Percentiles rank a stretch among this genome's conserved stretches.
These are phyloP conservation scores for Cytospora leucostoma DNA, from an alignment of 2,329 filamentous ascomycete genomes.

Conservation along the genomic window DNA sequence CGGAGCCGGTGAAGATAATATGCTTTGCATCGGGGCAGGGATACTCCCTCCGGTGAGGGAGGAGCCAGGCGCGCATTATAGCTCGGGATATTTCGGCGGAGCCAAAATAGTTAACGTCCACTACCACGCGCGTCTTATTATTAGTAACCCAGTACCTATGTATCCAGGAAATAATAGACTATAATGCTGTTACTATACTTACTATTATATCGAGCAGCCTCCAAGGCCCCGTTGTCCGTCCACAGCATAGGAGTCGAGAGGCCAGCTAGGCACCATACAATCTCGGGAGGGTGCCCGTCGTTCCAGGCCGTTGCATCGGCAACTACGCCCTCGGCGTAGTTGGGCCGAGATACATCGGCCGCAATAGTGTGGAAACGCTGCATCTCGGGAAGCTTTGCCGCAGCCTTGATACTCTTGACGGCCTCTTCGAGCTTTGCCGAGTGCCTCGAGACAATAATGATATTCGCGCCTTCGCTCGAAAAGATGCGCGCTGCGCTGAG, in stretches of 20 bases:
- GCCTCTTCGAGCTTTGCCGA: slow-evolving; percentile 72
- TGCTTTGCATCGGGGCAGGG: slow-evolving; percentile 47
- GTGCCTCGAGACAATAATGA: slow-evolving; percentile 83
- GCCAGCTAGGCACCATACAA: slow-evolving; percentile 69
- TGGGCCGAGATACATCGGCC: slow-evolving; percentile 61
- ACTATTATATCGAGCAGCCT: slow-evolving; percentile 9
- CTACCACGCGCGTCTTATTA: slow-evolving; percentile 40
- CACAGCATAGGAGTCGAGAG: slow-evolving; percentile 55
- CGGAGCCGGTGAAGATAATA: slow-evolving; percentile 68
- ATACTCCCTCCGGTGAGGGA: too few relatives aligned
- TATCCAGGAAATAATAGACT: slow-evolving; percentile 30
- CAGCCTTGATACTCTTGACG: slow-evolving; percentile 40
- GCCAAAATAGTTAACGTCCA: not conserved
- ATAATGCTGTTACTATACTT: too few relatives aligned
- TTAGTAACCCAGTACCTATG: slow-evolving; percentile 44
- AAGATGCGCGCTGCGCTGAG: slow-evolving; percentile 74
- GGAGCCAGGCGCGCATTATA: too few relatives aligned
- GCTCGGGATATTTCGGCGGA: slow-evolving; percentile 44
- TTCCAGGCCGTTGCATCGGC: slow-evolving; percentile 64
- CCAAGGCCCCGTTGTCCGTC: slow-evolving; percentile 38
- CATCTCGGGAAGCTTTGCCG: slow-evolving; percentile 40
- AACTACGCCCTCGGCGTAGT: slow-evolving; percentile 59
- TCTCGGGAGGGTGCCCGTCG: slow-evolving; percentile 57
- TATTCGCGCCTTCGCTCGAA: slow-evolving; percentile 77
- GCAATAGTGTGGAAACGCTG: slow-evolving; percentile 67